Base-by-base conservation (phyloP, 1,284 basidiomycete species). In the Ustanciosporium gigantosporum region DNA sequence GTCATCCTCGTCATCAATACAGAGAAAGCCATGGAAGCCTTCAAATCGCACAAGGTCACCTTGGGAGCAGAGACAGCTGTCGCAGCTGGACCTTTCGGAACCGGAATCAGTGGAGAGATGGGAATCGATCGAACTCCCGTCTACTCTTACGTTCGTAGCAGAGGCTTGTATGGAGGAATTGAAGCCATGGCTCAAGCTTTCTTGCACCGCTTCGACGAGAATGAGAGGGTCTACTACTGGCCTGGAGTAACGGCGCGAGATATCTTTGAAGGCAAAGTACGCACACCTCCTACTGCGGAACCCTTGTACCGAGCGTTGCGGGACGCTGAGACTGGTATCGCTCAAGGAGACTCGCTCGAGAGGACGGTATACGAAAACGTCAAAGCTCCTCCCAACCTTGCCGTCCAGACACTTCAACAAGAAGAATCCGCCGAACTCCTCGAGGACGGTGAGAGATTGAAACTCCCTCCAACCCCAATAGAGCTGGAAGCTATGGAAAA, bases 271-370 rank as follows among this genome's bases (percentile, higher is more conserved):
- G 74, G 73, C 3, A 69, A 68, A 27, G 73, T 68, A 3, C 37
- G 74, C 4, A 73, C 80, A 3, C 83, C 83, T 0, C 71, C 66
- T 2, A 79, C 81, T 57, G 81, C 80, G 1, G 77, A 74, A 9
- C 50, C 71, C 1, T 74, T 84, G 5, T 73, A 79, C 37, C 31
- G 73, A 8, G 81, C 82, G 0, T 70, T 84, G 5, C 53, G 74
- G 8, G 82, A 82, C 42, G 82, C 83, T n/a, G 82, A 82, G 46
- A 70, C 78, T 0, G 83, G 83, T n/a, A 57, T 66, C 13, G 82
- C 83, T 0, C 83, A 84, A 52, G 74, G 76, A 7, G 66, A 69
- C 6, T 66, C 65, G 29, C 56, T 79, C 3, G 79, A 76, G n/a
- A 29, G 46, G 4, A 65, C 52, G 14, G 56, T 70, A 3, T 72